These are phyloP conservation scores for Chrysanthemum lavandulifolium DNA, from an alignment of 129 eudicot genomes.

Conservation along the genomic window DNA sequence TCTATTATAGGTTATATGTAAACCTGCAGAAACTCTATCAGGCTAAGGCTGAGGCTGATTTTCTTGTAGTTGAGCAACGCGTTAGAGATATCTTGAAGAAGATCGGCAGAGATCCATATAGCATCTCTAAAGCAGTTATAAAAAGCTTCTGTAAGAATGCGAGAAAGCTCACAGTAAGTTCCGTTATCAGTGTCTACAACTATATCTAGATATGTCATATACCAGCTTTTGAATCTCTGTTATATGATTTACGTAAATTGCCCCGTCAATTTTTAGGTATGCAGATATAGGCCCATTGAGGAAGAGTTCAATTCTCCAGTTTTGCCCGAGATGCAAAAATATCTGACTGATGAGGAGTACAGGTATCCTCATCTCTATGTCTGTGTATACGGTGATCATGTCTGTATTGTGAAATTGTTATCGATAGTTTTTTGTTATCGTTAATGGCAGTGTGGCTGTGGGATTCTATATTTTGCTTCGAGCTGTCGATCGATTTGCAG, in stretches of 20 bases:
- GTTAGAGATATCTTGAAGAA: conserved; percentile 63
- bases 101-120: conserved; percentile 81
- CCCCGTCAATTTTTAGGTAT: conserved; percentile 48
- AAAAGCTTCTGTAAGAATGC: conserved; percentile 93
- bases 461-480: conserved; percentile 89
- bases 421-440: not conserved
- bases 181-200: not conserved
- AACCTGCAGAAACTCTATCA: conserved; percentile 89
- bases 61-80: conserved; percentile 68
- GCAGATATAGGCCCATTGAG: conserved; percentile 77
- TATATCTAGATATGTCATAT: conserved; percentile 1
- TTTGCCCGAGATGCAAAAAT: conserved; percentile 80
- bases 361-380: conserved; percentile 40
- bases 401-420: not conserved
- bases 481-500: conserved; percentile 85
- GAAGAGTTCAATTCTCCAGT: conserved; percentile 82
- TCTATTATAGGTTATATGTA: conserved; percentile 73
- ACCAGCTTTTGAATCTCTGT: conserved; percentile 9
- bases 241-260: conserved; percentile 4
- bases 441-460: conserved; percentile 61
- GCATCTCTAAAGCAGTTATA: conserved; percentile 63
- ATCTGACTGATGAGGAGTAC: conserved; percentile 83
- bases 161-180: conserved; percentile 76
- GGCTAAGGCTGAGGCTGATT: conserved; percentile 96
- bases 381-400: too few species aligned